Evolutionary conservation across 2,329 filamentous ascomycete species (phyloP), one percentile per base, ranked within the genome.

Genomic region (Sclerotinia sclerotiorum): DNA sequence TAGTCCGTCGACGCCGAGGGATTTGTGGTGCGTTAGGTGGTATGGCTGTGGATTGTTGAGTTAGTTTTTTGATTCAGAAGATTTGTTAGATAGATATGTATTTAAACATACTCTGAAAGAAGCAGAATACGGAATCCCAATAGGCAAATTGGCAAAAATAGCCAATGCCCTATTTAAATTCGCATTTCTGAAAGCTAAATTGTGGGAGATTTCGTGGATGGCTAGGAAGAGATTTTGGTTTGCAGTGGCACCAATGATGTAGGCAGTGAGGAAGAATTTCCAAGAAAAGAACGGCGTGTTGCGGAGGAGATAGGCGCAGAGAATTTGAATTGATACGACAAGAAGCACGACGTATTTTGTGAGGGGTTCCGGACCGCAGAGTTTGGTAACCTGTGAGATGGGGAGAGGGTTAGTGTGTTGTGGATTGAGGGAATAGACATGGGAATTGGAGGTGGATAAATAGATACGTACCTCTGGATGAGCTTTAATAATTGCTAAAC

Each of bases 141-240:
- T 99, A 60, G 95, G 95, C 58, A 99, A 83, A 80, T 99, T 99
- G 70, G 95, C 95, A 78, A 97, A 88, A 70, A 99, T 91, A 73
- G 95, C 95, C 72, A 98, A 85, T 65, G 97, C 78, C 27, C 95
- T 85, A 81, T 99, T 99, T 70, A 88, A 89, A 54, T 89, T 79
- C 1, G 92, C 85, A 35, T 88, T 94, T 73, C 88, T 88, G 84
- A 98, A 98, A 48, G 94, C 95, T 71, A 99, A 84, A 79, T 99
- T 99, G 82, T 99, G 95, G 21, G 93, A 97, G 79, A 99, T 98
- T 81, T 99, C 95, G 82, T 99, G 95, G 77, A 99, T 99, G 69
- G 95, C 93, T 54, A 99, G 88, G 83, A 99, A 99, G 63, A 98
- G 87, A 80, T 99, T 99, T 84, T 99, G 95, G 84, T 98, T 99